These are phyloP conservation scores for Penicillium lividum DNA, from an alignment of 495 filamentous ascomycete species.

Conservation along the genomic window DNA sequence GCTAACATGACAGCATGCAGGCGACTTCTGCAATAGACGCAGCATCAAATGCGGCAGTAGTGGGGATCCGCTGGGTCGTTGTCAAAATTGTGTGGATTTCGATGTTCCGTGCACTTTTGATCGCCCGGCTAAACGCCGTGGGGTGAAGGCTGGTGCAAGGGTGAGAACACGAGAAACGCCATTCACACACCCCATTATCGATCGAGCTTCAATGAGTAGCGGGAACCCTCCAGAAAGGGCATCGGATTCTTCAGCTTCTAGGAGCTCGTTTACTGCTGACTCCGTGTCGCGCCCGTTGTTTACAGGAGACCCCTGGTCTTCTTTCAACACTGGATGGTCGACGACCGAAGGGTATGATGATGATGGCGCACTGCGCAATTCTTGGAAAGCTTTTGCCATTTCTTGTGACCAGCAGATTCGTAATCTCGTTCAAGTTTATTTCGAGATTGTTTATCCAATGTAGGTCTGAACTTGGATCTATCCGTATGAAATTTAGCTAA, in stretches of 20 bases:
- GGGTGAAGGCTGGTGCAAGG: slow-evolving; percentile 38
- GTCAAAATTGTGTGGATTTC: slow-evolving; percentile 59
- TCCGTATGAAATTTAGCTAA: slow-evolving; percentile 1
- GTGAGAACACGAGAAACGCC: slow-evolving; percentile 14
- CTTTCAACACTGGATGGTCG: slow-evolving; percentile 24
- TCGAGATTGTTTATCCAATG: slow-evolving; percentile 45
- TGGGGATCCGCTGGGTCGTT: slow-evolving; percentile 28
- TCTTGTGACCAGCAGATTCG: slow-evolving; percentile 30
- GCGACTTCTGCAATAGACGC: slow-evolving; percentile 38
- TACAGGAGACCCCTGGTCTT: slow-evolving; percentile 27
- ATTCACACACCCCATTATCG: slow-evolving; percentile 3
- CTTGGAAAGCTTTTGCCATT: slow-evolving; percentile 36
- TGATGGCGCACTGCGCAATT: slow-evolving; percentile 28
- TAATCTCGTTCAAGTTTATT: slow-evolving; percentile 45
- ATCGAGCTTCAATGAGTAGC: slow-evolving; percentile 2
- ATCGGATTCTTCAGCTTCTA: slow-evolving; percentile 22
- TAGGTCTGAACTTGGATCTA: slow-evolving; percentile 8
- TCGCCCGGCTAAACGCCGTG: slow-evolving; percentile 67
- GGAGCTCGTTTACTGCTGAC: slow-evolving; percentile 23
- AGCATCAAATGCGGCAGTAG: slow-evolving; percentile 32
- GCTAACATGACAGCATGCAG: slow-evolving; percentile 13
- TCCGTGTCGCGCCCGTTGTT: slow-evolving; percentile 16
- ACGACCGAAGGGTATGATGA: slow-evolving; percentile 29
- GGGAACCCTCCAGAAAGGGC: slow-evolving; percentile 13
- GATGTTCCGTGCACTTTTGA: slow-evolving; percentile 75